Conservation (phyloP, 768 basidiomycete species). For the Leccinum subgranulosum region DNA sequence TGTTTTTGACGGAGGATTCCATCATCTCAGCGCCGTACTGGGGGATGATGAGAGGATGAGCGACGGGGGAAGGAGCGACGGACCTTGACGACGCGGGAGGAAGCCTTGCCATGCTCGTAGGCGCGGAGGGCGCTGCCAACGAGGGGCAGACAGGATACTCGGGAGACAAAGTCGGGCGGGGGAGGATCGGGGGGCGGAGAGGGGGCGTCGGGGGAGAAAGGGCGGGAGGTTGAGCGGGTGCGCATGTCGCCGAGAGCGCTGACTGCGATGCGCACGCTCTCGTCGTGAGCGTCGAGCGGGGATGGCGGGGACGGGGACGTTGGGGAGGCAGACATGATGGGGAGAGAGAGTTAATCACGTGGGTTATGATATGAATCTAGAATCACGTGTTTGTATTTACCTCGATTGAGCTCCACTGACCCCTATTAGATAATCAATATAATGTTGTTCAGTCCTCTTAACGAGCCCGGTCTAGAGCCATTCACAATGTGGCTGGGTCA, state of each 20-base stretch:
- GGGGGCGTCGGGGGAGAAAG: background rate
- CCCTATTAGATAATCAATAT: background rate
- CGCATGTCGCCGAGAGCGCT: slow-evolving; percentile 69
- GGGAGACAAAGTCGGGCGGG: slow-evolving; percentile 40
- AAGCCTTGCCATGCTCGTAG: slow-evolving; percentile 82
- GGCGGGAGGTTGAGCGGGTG: slow-evolving; percentile 3
- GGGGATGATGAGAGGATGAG: slow-evolving; percentile 11
- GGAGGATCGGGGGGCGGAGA: slow-evolving; percentile 5
- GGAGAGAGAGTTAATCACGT: slow-evolving; percentile 7
- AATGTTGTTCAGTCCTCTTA: background rate
- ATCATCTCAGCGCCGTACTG: slow-evolving; percentile 88
- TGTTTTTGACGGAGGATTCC: slow-evolving; percentile 77
- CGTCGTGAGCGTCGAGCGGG: slow-evolving; percentile 56
- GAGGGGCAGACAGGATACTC: slow-evolving; percentile 60
- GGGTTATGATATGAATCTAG: background rate
- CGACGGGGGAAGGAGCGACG: slow-evolving; percentile 8
- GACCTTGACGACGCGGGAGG: slow-evolving; percentile 83
- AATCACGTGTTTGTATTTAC: background rate
- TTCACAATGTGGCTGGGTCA: slow-evolving; percentile 17
- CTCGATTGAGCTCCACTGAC: background rate
- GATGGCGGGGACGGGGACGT: background rate
- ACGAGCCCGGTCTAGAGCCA: background rate
- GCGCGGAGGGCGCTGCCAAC: slow-evolving; percentile 69
- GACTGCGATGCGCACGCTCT: slow-evolving; percentile 77
- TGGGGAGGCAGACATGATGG: background rate